Base-by-base conservation (phyloP, 768 basidiomycete genomes). In the Boletus rufocinnamomeus region DNA sequence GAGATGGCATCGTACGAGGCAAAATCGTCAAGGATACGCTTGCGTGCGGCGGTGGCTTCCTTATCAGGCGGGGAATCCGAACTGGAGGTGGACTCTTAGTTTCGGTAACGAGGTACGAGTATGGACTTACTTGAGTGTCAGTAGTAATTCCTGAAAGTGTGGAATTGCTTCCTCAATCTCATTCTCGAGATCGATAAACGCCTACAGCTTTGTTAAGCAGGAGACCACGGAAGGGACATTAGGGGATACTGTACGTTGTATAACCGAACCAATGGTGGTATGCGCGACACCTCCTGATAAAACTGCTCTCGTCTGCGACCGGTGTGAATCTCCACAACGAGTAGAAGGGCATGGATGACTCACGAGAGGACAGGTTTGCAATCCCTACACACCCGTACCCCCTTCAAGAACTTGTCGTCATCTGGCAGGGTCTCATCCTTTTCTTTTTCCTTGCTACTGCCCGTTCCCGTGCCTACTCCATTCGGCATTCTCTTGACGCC, bases 91-190 rank as follows among this genome's bases (percentile, higher is more conserved):
- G 30, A 17, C 25, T 43, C 9, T 44, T 17, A 50, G 34, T n/a
- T 35, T 45, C 19, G 19, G 25, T 37, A 73, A 38, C 76, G 40
- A 52, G 32, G 21, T 35, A 27, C 28, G 32, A 17, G 13, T 27
- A 21, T 16, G 38, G 34, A 10, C 32, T 57, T 57, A 91, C 90
- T 76, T 88, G 37, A 95, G 77, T 11, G 80, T 83, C 43, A 89
- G 70, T 30, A 97, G 72, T 27, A 95, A 79, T 67, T 96, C 94
- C 65, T 96, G 93, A 69, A 96, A 95, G 61, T 88, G 85, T 4
- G 94, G 93, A 5, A 98, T 79, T 2, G 84, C 76, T 34, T 88
- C 89, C 69, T 93, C 91, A n/a, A 98, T 95, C 63, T 98, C 95
- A 53, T 83, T 81, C 75, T 99, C 95, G 9, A 97, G 75, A 40